Evolutionary conservation across 2,329 filamentous ascomycete genomes (phyloP).

Genomic region (Fusarium aywerte): DNA sequence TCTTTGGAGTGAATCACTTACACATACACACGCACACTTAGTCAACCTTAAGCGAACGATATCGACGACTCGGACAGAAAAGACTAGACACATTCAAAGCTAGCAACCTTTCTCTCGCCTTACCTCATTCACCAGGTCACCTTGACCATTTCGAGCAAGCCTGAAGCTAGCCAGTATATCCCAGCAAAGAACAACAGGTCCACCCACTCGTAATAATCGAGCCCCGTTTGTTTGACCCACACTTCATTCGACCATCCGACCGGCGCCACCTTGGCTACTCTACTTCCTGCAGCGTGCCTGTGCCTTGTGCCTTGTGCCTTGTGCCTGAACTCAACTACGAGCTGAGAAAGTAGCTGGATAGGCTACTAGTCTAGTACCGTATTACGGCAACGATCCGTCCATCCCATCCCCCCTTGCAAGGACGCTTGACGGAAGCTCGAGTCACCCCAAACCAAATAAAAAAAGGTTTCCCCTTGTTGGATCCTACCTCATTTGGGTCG

Average conservation of each 20-base stretch:
- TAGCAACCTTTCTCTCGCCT: constrained; percentile 15
- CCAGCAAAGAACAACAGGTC: constrained; percentile 14
- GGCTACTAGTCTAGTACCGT: constrained; percentile 31
- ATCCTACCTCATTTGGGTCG: constrained; percentile 29
- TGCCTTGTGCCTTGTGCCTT: constrained; percentile 42
- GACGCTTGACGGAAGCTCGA: constrained; percentile 36
- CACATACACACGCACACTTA: constrained; percentile 25
- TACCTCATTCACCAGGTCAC: constrained; percentile 36
- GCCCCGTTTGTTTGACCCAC: constrained; percentile 45
- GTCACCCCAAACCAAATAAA: constrained; percentile 35
- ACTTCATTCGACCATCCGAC: constrained; percentile 44
- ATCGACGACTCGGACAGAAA: constrained; percentile 26
- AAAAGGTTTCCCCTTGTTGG: constrained; percentile 38
- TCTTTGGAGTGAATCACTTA: constrained; percentile 36
- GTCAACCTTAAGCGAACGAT: constrained; percentile 28
- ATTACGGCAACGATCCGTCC: constrained; percentile 41
- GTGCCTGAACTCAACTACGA: constrained; percentile 37
- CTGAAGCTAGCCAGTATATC: constrained; percentile 11
- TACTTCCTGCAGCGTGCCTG: constrained; percentile 38
- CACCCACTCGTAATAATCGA: constrained; percentile 38
- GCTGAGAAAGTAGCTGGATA: constrained; percentile 39
- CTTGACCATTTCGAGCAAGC: constrained; percentile 24
- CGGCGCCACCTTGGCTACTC: constrained; percentile 40
- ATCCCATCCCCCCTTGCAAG: constrained; percentile 26
- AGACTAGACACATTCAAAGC: constrained; percentile 14